These are phyloP conservation scores for Dimargaris xerosporica DNA, from an alignment of 192 early-diverging fungal species.

Conservation along the genomic window DNA sequence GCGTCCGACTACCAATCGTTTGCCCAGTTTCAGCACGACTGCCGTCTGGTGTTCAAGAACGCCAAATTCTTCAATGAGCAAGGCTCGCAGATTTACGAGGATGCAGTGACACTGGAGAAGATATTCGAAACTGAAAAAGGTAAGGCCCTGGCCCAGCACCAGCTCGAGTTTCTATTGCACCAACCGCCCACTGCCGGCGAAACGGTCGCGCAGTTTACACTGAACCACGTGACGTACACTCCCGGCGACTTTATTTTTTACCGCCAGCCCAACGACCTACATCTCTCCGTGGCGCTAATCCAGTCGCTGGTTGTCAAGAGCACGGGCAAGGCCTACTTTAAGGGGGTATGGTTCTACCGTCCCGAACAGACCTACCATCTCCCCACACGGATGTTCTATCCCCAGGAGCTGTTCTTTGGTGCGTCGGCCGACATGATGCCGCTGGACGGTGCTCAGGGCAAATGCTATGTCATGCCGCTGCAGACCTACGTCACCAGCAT, in stretches of 20 bases:
- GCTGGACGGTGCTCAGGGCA: neutral
- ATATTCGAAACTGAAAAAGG: conserved; percentile 17
- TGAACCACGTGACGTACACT: neutral
- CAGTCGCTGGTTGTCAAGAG: neutral
- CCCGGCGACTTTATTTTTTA: neutral
- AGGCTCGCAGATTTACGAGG: conserved; percentile 78
- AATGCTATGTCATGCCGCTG: conserved; percentile 7
- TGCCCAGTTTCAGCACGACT: conserved; percentile 60
- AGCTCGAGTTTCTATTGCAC: neutral
- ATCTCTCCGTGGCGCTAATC: neutral
- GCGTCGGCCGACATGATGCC: neutral
- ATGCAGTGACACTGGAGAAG: conserved; percentile 50
- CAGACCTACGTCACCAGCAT: neutral
- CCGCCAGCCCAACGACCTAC: neutral
- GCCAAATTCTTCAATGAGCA: conserved; percentile 85
- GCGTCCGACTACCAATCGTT: conserved; percentile 50
- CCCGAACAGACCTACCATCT: conserved; percentile 10
- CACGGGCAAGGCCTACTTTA: neutral
- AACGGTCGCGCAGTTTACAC: neutral
- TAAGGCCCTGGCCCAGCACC: neutral
- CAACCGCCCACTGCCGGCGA: neutral
- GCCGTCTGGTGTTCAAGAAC: conserved; percentile 78
- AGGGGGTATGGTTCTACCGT: conserved; percentile 6
- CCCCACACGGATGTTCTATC: neutral
- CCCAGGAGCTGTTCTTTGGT: conserved; percentile 1